Base-by-base conservation (phyloP, 768 basidiomycete species). In the Leccinum ochraceum region DNA sequence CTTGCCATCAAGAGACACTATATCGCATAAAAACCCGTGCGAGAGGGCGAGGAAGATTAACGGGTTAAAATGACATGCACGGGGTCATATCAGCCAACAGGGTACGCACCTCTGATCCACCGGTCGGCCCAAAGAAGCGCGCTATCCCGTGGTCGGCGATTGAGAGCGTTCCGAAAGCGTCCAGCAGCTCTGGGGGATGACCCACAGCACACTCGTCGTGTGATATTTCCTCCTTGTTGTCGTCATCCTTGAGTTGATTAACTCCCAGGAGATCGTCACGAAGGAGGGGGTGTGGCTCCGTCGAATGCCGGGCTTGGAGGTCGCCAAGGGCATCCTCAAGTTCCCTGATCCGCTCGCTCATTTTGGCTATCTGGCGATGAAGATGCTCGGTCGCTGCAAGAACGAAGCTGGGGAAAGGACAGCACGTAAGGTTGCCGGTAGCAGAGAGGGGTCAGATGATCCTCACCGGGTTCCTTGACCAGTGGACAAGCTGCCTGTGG, bases 401-500 rank as follows among this genome's bases (percentile, higher is more conserved):
- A 16, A 87, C 85, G 61, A 85, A 85, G 2, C 80, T 81, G 46
- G 46, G 48, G 52, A 36, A 20, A 49, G 53, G 50, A 53, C 46
- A 42, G 50, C 55, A 55, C 63, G 67, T 63, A 61, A 37, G 30
- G 56, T 50, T 46, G 57, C 58, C 57, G 46, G 48, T 26, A 59
- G 44, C n/a, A 58, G 16, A 44, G 22, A 54, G 51, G 42, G 42
- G 42, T 11, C 1, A 56, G 20, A 11, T 46, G 44, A 22, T 46
- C 44, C 44, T 46, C 44, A 85, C 87, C 90, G 81, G 57, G 88
- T 89, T 60, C 88, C 88, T 73, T 90, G 86, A 13, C 89, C 89
- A n/a, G 89, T 90, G 0, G 88, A 83, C n/a, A 90, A 76, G 66
- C 86, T 88, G 24, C 87, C 87, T 88, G 61, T 62, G 56, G 48